Base-by-base conservation (phyloP, 371 early-diverging fungal species). In the Rhizomucor miehei region DNA sequence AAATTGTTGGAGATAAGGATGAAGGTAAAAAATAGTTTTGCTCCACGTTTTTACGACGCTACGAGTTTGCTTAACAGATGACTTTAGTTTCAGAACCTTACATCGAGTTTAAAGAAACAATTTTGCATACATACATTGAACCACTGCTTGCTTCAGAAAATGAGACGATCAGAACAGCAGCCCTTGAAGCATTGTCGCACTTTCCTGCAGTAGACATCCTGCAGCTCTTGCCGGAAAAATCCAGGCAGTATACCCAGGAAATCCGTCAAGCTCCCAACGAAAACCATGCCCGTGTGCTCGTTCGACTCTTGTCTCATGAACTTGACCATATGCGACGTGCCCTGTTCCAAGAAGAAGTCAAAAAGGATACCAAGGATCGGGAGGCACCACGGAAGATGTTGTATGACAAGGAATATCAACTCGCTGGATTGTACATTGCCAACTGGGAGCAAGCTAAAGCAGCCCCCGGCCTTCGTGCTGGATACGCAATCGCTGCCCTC, bases 281-380 rank as follows among this genome's bases (percentile, higher is more conserved):
- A 3, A 67, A 62, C 19, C 71, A 77, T 21, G 48, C 63, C 0
- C 29, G 48, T 9, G 54, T 81, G 1, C 58, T 84, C 13, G 67
- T 67, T 10, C 74, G 75, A n/a, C 56, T 84, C 13, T 65, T 80
- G 24, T 73, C 77, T 19, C 66, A 79, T 41, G 84, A 84, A 36
- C 52, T 84, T 11, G 69, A 71, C 14, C 75, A 80, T 54, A 79
- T 84, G 84, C 75, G 80, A 5, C 79, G 84, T 8, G 73, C 78
- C 0, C 60, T 84, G 21, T 84, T 80, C 51, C 73, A 77, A 49
- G 80, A 74, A 25, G 80, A 77, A 23, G 59, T 44, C 34, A 44
- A 38, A 23, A 43, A 5, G 20, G 35, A 14, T 1, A 21, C 11
- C 51, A 49, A 54, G 46, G 16, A 1, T 21, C 37, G 19, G 11